A percentile compares a stretch with the other conserved stretches of the same genome.
These are phyloP conservation scores for Trypanosoma theileri DNA, from an alignment of 208 protist genomes.

Conservation along the genomic window DNA sequence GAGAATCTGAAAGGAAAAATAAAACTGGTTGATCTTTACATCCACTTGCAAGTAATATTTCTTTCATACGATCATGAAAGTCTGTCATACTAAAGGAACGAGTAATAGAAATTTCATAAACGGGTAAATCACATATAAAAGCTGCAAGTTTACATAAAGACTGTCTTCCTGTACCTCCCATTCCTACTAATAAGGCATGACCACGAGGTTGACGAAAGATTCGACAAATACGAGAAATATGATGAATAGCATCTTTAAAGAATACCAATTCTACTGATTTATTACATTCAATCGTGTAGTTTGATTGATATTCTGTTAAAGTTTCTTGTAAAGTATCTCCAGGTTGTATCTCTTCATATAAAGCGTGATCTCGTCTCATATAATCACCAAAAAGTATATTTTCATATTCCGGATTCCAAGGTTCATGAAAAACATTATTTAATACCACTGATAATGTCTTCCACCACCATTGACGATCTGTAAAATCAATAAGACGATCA, in stretches of 20 bases:
- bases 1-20: conserved; percentile 95
- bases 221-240: conserved; percentile 95
- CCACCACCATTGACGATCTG: conserved; percentile 94
- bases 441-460: conserved; percentile 58
- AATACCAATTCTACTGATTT: conserved; percentile 95
- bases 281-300: conserved; percentile 93
- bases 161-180: conserved; percentile 96
- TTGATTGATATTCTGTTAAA: conserved; percentile 86
- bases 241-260: conserved; percentile 96
- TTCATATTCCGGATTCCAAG: conserved; percentile 62
- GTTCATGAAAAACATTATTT: conserved; percentile 52
- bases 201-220: conserved; percentile 96
- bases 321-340: conserved; percentile 51
- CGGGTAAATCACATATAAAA: conserved; percentile 91
- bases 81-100: conserved; percentile 92
- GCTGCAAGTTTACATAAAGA: conserved; percentile 94
- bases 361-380: conserved; percentile 87
- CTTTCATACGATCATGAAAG: conserved; percentile 94
- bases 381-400: conserved; percentile 91
- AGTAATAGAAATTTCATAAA: conserved; percentile 90
- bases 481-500: conserved; percentile 94
- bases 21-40: conserved; percentile 85
- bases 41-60: conserved; percentile 85
- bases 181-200: conserved; percentile 96
- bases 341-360: conserved; percentile 76